Evolutionary conservation across 345 rosid species (phyloP), one percentile per base, ranked within the genome.

Genomic region (Gossypium rotundifolium): DNA sequence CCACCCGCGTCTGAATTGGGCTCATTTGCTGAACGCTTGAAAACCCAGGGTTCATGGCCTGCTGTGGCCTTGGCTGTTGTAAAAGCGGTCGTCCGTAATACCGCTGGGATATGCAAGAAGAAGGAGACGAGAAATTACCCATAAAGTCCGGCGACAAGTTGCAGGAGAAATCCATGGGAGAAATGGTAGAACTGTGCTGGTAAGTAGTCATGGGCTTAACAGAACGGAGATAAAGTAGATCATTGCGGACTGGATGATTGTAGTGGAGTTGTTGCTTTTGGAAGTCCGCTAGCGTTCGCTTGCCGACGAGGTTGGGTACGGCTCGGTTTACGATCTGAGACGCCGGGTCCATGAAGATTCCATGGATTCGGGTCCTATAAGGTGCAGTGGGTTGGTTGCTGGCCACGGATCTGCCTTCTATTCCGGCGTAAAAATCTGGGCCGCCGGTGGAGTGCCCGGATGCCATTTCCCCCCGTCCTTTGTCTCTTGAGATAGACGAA

Each of bases 371-470:
- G 6, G 83, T 80, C 77, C 89, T 60, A 70, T 84, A 89, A 13
- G 83, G 70, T 7, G 82, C 74, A 10, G 76, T 49, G 74, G 73
- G 70, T 72, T 75, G 75, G 79, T 74, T 81, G 72, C 74, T 83
- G 72, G 78, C 57, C 53, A 81, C 77, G 79, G 92, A 84, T 87
- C 98, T 88, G 75, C 85, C 89, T 9, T 83, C 77, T 4, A 76
- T 42, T 48, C 81, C 85, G 16, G 82, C 62, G 87, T 81, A 91
- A 68, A 84, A 84, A 44, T 91, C 93, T 66, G 85, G 86, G 0
- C 86, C 87, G 20, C 94, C 91, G 49, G 94, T 89, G 74, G 93
- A 67, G 52, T 81, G 90, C 40, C 93, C 97, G 77, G 97, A 94
- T 23, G 95, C 83, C 98, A 94, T 94, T 64, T 13, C 38, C 55